These are phyloP conservation scores for Bifiguratus adelaidae DNA, from an alignment of 192 early-diverging fungal genomes.

Conservation along the genomic window DNA sequence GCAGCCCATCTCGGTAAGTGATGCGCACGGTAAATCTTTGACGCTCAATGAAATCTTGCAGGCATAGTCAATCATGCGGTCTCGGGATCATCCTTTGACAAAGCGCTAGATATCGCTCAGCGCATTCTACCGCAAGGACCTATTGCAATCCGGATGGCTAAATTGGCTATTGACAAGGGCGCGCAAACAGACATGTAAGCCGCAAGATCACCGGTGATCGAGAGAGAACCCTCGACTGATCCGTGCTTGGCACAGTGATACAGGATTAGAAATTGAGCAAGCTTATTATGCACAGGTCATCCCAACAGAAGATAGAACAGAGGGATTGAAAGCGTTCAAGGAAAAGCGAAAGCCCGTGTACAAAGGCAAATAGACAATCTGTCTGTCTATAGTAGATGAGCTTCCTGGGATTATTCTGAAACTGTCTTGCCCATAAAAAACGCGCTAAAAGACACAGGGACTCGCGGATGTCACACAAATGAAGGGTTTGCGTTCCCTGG, in stretches of 20 bases:
- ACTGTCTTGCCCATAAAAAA: too few species aligned
- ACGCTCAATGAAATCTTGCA: too few species aligned
- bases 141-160: constrained; percentile 84
- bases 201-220: neutral
- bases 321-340: constrained; percentile 53
- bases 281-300: constrained; percentile 92
- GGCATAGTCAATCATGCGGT: constrained; percentile 75
- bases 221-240: too few species aligned
- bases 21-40: too few species aligned
- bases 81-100: constrained; percentile 52
- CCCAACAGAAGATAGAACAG: constrained; percentile 86
- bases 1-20: too few species aligned
- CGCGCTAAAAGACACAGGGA: too few species aligned
- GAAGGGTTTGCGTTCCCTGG: too few species aligned
- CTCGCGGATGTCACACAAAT: too few species aligned
- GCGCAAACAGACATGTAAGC: constrained; percentile 65
- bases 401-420: too few species aligned
- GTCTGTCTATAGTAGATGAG: too few species aligned
- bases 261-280: constrained; percentile 88
- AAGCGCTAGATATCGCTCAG: constrained; percentile 69
- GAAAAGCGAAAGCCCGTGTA: constrained; percentile 21
- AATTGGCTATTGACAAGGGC: constrained; percentile 79
- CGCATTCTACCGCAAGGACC: constrained; percentile 76
- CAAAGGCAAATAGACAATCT: constrained; percentile 20
- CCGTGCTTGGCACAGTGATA: constrained; percentile 30